Percentiles rank a stretch among this genome's conserved stretches.
Conservation (phyloP, 2,329 filamentous ascomycete genomes). For the Biscogniauxia sp. region DNA sequence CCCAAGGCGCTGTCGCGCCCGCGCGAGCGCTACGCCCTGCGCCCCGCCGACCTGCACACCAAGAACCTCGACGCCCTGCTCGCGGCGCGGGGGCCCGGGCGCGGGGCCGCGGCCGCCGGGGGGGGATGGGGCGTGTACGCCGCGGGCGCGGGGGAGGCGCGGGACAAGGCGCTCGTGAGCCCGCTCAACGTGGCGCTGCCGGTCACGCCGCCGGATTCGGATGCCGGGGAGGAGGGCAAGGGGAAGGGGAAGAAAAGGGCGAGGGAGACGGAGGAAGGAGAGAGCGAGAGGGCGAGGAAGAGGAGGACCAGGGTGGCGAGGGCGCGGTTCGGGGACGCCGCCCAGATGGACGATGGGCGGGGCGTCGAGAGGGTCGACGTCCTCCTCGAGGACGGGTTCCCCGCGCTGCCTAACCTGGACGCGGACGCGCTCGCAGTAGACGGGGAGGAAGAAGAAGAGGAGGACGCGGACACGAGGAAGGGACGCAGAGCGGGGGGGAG, state of each 20-base stretch:
- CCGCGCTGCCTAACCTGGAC: constrained; percentile 20
- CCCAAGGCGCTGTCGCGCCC: constrained; percentile 79
- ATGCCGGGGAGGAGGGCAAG: constrained; percentile 29
- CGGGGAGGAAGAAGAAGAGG: neutral
- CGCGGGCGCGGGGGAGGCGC: constrained; percentile 41
- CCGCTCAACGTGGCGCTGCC: constrained; percentile 54
- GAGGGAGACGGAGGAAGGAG: constrained; percentile 24
- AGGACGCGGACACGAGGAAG: neutral
- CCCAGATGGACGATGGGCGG: constrained; percentile 52
- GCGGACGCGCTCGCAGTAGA: no score
- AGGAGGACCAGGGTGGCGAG: constrained; percentile 60
- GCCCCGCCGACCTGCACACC: constrained; percentile 65
- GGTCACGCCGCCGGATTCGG: constrained; percentile 43
- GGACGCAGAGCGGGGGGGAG: neutral
- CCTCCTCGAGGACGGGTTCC: constrained; percentile 57
- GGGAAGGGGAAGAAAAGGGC: constrained; percentile 14
- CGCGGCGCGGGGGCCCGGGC: constrained; percentile 64
- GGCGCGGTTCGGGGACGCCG: constrained; percentile 68
- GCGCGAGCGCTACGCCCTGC: constrained; percentile 67
- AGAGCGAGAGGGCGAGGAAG: constrained; percentile 46
- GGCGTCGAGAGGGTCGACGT: constrained; percentile 63
- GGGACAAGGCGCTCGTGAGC: constrained; percentile 41
- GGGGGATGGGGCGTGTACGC: constrained; percentile 81
- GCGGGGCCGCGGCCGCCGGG: constrained; percentile 67
- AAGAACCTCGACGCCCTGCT: constrained; percentile 70